A percentile compares a stretch with the other conserved stretches of the same genome.
These are phyloP conservation scores for Beauveria caledonica DNA, from an alignment of 2,329 filamentous ascomycete species.

Conservation along the genomic window DNA sequence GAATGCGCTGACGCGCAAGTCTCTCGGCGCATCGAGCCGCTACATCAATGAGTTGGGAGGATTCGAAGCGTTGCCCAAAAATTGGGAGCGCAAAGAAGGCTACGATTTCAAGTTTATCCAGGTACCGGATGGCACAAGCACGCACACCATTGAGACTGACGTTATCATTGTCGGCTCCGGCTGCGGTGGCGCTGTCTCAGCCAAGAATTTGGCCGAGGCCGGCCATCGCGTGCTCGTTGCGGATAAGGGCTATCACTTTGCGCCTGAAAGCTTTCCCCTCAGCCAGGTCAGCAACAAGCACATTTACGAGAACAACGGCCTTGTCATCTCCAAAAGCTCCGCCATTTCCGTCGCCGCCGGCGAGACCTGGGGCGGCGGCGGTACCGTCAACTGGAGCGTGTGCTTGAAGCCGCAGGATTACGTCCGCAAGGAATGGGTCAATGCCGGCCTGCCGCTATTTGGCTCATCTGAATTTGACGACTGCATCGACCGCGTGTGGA, in stretches of 20 bases:
- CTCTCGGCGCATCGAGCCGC: slow-evolving; percentile 47
- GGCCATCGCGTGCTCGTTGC: slow-evolving; percentile 70
- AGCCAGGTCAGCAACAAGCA: slow-evolving; percentile 47
- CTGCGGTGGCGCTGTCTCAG: slow-evolving; percentile 73
- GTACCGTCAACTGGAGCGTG: slow-evolving; percentile 78
- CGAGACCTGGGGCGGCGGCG: slow-evolving; percentile 74
- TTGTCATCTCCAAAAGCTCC: slow-evolving; percentile 46
- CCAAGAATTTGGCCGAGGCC: slow-evolving; percentile 71
- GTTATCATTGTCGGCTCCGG: slow-evolving; percentile 82
- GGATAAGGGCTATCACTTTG: slow-evolving; percentile 74
- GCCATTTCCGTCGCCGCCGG: slow-evolving; percentile 58
- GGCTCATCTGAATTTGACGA: slow-evolving; percentile 64
- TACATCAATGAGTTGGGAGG: slow-evolving; percentile 47
- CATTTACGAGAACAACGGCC: slow-evolving; percentile 62
- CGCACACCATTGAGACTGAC: slow-evolving; percentile 64
- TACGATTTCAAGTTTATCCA: slow-evolving; percentile 56
- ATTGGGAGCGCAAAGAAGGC: slow-evolving; percentile 38
- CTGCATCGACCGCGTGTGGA: slow-evolving; percentile 71
- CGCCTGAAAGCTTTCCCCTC: slow-evolving; percentile 68
- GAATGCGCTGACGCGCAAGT: slow-evolving; percentile 43
- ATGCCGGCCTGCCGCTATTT: slow-evolving; percentile 62
- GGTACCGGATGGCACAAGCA: slow-evolving; percentile 31
- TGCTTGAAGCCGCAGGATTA: slow-evolving; percentile 59
- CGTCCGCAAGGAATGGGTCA: slow-evolving; percentile 76
- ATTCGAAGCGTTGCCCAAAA: slow-evolving; percentile 45